Base-by-base conservation (phyloP, 2,329 filamentous ascomycete genomes). In the Tolypocladium ovalisporum region DNA sequence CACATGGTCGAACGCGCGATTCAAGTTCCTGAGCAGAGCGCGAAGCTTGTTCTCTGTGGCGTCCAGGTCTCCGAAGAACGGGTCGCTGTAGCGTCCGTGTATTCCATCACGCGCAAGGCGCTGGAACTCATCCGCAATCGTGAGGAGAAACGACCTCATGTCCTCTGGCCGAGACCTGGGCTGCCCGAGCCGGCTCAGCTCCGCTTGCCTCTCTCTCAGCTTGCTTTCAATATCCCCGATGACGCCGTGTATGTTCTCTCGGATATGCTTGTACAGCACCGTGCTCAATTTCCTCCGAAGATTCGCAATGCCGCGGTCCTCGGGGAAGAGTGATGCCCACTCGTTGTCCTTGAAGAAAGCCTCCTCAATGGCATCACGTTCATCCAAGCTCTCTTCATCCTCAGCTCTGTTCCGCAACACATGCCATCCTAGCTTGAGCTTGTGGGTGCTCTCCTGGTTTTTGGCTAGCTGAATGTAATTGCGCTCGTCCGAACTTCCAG, bases 331-430 rank as follows among this genome's bases (percentile, higher is more conserved):
- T 0, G 62, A 58, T 1, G 56, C 55, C 71, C 68, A 73, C 9
- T 57, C 61, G 3, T 65, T 59, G 0, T 61, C 62, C 7, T 63
- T 44, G 61, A 76, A 70, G 57, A 42, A 42, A 42, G 39, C 39
- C 39, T 42, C 39, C 39, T 76, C 71, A 9, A 64, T 58, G 1
- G 60, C 37, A 12, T 76, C 71, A 5, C 72, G 66, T 1, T 54
- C 55, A 1, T 62, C 59, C 0, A 75, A 74, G 0, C 58, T 32
- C 2, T 60, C 49, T 56, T 76, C 71, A 10, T 65, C 60, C n/a
- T 75, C 72, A 1, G 64, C 63, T 10, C 73, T 66, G 58, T 84
- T 84, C 24, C 74, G 77, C 6, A 84, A 61, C 22, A 82, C 73
- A 60, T 83, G 78, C 79, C 79, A 83, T 0, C 79, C 79, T 0